These are phyloP conservation scores for Nitzschia sp. DNA, from an alignment of 108 stramenopile species.

Conservation along the genomic window DNA sequence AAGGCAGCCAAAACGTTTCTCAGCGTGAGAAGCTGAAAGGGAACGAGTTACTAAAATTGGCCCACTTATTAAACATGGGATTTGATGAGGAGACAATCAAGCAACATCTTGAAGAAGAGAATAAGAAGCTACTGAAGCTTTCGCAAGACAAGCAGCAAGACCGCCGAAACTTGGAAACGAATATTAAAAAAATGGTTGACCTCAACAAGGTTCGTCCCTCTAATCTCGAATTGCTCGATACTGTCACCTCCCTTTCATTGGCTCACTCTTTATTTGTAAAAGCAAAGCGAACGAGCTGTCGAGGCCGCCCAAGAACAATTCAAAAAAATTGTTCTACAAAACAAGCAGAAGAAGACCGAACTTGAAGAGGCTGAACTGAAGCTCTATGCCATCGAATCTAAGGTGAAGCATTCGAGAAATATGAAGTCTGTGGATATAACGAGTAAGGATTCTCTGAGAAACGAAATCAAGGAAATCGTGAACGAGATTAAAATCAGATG, in stretches of 20 bases:
- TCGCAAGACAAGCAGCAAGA: conserved; percentile 13
- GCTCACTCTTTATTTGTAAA: no score
- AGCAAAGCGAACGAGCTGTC: conserved; percentile 19
- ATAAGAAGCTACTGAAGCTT: background rate
- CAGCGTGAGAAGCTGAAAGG: conserved; percentile 9
- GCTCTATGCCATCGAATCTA: conserved; percentile 8
- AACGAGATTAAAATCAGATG: background rate
- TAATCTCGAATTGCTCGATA: no score
- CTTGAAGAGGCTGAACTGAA: conserved; percentile 13
- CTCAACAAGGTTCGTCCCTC: no score
- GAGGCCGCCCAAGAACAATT: conserved; percentile 1
- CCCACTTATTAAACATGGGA: conserved; percentile 10
- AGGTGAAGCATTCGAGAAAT: background rate
- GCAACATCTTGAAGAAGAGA: background rate
- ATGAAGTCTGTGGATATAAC: conserved; percentile 9
- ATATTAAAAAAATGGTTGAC: conserved; percentile 3
- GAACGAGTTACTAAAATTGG: conserved; percentile 11
- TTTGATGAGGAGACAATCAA: conserved; percentile 3
- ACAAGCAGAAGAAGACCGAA: background rate
- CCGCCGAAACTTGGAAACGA: conserved; percentile 1
- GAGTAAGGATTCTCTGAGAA: conserved; percentile 8
- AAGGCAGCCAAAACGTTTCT: background rate
- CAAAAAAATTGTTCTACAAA: background rate
- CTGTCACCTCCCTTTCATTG: no score
- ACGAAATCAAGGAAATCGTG: conserved; percentile 7